Conservation (phyloP, 2,329 filamentous ascomycete genomes). For the Trichoderma aggressivum region DNA sequence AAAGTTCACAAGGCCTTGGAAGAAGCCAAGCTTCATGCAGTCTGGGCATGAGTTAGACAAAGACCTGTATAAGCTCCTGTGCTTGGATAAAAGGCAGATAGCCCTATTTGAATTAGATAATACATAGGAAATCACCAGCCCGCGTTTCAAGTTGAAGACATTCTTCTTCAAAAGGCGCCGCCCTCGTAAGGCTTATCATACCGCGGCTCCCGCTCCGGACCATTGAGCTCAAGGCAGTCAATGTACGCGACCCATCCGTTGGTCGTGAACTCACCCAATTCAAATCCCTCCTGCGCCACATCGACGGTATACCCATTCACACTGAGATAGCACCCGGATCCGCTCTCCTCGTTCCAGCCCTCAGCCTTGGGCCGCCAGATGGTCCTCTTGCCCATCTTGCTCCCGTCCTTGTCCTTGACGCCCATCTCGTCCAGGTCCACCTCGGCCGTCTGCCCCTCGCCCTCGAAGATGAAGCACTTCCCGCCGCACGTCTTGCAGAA, state of each 20-base stretch:
- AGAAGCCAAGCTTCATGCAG: background rate
- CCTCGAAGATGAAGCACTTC: background rate
- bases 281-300: background rate
- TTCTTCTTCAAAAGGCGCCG: background rate
- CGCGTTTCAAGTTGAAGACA: background rate
- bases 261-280: background rate
- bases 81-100: background rate
- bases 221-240: conserved; percentile 2
- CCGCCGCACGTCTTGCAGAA: conserved; percentile 1
- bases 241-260: conserved; percentile 3
- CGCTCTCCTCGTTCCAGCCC: background rate
- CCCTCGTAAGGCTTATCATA: background rate
- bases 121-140: background rate
- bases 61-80: background rate
- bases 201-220: background rate
- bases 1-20: conserved; percentile 4
- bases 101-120: background rate
- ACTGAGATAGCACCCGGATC: background rate
- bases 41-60: background rate
- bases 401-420: background rate
- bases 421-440: conserved; percentile 4
- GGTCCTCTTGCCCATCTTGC: background rate
- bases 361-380: conserved; percentile 2
- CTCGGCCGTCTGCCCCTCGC: conserved; percentile 2
- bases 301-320: conserved; percentile 9